Conservation (phyloP, 2,329 filamentous ascomycete genomes). For the Juglanconis juglandina region DNA sequence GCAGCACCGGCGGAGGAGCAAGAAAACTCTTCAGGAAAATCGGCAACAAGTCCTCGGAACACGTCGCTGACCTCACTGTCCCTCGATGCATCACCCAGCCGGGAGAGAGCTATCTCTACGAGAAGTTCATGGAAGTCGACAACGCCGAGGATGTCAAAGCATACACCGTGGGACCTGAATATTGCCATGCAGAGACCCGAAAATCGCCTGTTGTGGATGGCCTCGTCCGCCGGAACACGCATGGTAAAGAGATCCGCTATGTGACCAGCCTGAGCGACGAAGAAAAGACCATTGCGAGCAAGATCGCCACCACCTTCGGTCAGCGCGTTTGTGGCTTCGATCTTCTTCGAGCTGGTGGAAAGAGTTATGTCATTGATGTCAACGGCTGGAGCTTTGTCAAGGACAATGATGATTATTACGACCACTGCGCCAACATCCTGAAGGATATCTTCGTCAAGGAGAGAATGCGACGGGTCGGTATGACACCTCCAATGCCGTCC, state of each 20-base stretch:
- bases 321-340: conserved; percentile 97
- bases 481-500: conserved; percentile 53
- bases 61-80: conserved; percentile 69
- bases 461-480: conserved; percentile 60
- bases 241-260: conserved; percentile 95
- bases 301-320: conserved; percentile 87
- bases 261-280: conserved; percentile 79
- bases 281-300: conserved; percentile 81
- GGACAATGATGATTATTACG: conserved; percentile 98
- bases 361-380: conserved; percentile 97
- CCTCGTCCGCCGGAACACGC: conserved; percentile 89
- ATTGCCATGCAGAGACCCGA: conserved; percentile 93
- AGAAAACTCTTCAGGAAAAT: conserved; percentile 93
- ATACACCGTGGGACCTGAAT: conserved; percentile 89
- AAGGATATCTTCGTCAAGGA: conserved; percentile 85
- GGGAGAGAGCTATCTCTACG: conserved; percentile 86
- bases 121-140: conserved; percentile 93
- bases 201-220: conserved; percentile 98
- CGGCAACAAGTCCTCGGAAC: conserved; percentile 98
- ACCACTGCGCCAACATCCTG: conserved; percentile 81
- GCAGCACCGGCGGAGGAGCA: conserved; percentile 69
- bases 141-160: conserved; percentile 98
- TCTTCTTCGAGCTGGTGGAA: conserved; percentile 78
- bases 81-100: conserved; percentile 81
- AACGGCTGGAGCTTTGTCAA: conserved; percentile 99